Conservation (phyloP, 257 asterid species). For the Echium plantagineum region DNA sequence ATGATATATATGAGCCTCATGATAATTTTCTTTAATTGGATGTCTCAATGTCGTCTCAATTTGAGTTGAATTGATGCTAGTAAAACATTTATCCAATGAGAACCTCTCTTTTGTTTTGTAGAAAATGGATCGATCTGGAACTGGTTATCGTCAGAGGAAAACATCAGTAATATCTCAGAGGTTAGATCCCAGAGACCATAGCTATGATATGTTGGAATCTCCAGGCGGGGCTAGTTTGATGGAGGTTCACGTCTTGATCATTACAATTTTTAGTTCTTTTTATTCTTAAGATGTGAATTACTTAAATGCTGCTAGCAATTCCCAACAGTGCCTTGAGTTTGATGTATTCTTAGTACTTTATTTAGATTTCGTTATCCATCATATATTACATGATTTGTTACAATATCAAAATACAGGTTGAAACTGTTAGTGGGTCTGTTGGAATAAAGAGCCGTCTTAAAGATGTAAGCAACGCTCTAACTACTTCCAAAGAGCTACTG, state of each 20-base stretch:
- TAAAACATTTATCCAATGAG: background rate
- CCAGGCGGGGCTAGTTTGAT: constrained; percentile 65
- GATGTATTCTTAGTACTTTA: background rate
- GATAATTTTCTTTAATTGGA: too few species aligned
- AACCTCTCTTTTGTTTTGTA: constrained; percentile 15
- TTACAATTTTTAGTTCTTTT: background rate
- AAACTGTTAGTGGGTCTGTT: constrained; percentile 42
- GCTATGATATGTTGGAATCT: constrained; percentile 40
- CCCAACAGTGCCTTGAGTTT: too few species aligned
- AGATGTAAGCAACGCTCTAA: constrained; percentile 76
- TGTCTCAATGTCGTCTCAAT: background rate
- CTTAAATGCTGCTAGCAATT: too few species aligned
- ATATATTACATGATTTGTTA: too few species aligned
- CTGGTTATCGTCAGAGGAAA: constrained; percentile 46
- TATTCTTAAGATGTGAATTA: background rate
- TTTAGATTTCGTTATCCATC: background rate
- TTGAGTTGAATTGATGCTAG: background rate
- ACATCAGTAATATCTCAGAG: constrained; percentile 55
- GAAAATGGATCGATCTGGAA: constrained; percentile 70
- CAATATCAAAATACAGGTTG: constrained; percentile 37
- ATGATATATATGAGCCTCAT: too few species aligned
- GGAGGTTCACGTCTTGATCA: constrained; percentile 40
- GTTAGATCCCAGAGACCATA: constrained; percentile 31
- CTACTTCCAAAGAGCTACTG: constrained; percentile 86
- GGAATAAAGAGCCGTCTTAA: constrained; percentile 46